Evolutionary conservation across 1,284 basidiomycete genomes (phyloP).

Genomic region (Cerrena zonata): DNA sequence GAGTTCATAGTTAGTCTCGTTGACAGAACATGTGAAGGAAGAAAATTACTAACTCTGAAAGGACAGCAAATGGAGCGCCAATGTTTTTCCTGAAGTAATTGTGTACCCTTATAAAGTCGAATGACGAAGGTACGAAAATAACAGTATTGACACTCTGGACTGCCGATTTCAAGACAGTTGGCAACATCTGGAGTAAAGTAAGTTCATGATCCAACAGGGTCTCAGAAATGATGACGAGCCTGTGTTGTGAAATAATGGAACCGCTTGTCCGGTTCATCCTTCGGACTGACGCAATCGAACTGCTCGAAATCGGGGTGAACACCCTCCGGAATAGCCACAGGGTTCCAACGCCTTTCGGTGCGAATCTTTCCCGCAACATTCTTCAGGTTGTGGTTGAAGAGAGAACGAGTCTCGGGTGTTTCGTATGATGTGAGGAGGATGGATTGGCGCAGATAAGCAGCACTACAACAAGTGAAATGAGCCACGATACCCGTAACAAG

Average conservation of each 20-base stretch:
- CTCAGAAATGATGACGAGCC: slow-evolving; percentile 35
- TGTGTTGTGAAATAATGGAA: slow-evolving; percentile 85
- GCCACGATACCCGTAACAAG: neutral
- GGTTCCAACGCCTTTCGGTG: slow-evolving; percentile 60
- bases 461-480: slow-evolving; percentile 37
- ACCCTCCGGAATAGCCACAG: slow-evolving; percentile 73
- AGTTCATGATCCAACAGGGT: neutral
- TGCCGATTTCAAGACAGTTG: slow-evolving; percentile 81
- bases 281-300: slow-evolving; percentile 70
- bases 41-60: slow-evolving; percentile 77
- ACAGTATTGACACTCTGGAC: slow-evolving; percentile 84
- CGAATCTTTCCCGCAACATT: slow-evolving; percentile 85
- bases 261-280: slow-evolving; percentile 81
- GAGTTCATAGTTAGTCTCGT: neutral
- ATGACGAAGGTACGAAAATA: slow-evolving; percentile 90
- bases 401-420: slow-evolving; percentile 78
- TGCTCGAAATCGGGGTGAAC: slow-evolving; percentile 74
- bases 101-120: slow-evolving; percentile 91
- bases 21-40: neutral
- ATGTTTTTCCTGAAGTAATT: slow-evolving; percentile 76
- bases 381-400: slow-evolving; percentile 69
- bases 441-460: slow-evolving; percentile 81
- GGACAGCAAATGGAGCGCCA: slow-evolving; percentile 70
- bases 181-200: slow-evolving; percentile 56
- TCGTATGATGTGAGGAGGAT: slow-evolving; percentile 86